phyloP scores from a whole-genome alignment of 495 filamentous ascomycete species.

The Talaromyces ruber region DNA sequence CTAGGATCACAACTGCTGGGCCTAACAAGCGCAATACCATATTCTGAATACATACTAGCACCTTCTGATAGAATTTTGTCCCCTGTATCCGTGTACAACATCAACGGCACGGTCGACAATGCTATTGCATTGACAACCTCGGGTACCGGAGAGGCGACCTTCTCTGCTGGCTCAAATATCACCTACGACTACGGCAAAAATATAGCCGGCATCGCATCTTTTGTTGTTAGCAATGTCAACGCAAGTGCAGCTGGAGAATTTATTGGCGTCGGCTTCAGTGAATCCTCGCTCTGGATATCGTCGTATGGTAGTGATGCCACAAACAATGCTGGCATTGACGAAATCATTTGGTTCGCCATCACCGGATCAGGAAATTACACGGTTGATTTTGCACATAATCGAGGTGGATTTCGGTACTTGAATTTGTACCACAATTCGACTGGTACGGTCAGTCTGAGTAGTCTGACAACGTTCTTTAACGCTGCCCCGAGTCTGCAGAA shows the following conservation, averaged over 20 bases:
- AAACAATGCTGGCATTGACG: constrained; percentile 28
- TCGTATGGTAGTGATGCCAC: constrained; percentile 32
- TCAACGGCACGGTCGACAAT: constrained; percentile 30
- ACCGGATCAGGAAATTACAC: constrained; percentile 22
- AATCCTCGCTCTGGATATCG: constrained; percentile 33
- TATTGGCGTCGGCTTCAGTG: constrained; percentile 35
- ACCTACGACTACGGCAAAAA: constrained; percentile 40
- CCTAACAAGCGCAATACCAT: constrained; percentile 10
- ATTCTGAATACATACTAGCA: constrained; percentile 34
- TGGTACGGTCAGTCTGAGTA: constrained; percentile 10
- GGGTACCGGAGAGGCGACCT: constrained; percentile 16
- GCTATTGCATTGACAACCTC: constrained; percentile 16
- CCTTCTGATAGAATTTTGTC: constrained; percentile 24
- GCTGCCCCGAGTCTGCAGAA: constrained; percentile 36
- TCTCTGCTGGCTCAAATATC: constrained; percentile 26
- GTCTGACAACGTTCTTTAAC: constrained; percentile 15
- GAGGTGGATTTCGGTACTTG: constrained; percentile 37
- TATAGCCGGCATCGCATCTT: constrained; percentile 30
- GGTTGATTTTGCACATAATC: constrained; percentile 21
- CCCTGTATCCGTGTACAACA: constrained; percentile 21
- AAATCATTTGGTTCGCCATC: constrained; percentile 28
- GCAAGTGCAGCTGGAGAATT: constrained; percentile 19
- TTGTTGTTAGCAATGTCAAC: constrained; percentile 19
- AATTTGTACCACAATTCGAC: constrained; percentile 23
- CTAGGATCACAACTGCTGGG: background rate